A percentile compares a stretch with the other conserved stretches of the same genome.
These are phyloP conservation scores for Arabidopsis suecica DNA, from an alignment of 345 rosid species.

Conservation along the genomic window DNA sequence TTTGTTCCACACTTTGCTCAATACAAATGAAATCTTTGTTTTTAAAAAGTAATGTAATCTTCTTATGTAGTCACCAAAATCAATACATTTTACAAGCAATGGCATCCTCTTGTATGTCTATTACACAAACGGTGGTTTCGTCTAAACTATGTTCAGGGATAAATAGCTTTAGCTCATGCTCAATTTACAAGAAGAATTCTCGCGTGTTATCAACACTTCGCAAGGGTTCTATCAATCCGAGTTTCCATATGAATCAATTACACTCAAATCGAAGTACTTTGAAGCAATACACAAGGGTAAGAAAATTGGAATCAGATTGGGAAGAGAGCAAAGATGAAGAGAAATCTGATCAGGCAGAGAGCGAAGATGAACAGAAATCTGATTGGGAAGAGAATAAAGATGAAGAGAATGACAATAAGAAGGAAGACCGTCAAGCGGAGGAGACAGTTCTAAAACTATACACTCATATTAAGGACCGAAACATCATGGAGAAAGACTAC, in stretches of 20 bases:
- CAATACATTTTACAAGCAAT: conserved; percentile 24
- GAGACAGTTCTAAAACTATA: conserved; percentile 70
- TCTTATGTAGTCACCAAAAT: conserved; percentile 24
- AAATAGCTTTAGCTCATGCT: conserved; percentile 5
- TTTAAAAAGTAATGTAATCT: conserved; percentile 8
- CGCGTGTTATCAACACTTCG: neutral
- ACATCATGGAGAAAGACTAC: neutral
- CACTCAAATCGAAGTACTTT: neutral
- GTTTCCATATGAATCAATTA: neutral
- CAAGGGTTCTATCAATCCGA: neutral
- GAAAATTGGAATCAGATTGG: conserved; percentile 12
- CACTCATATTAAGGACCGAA: conserved; percentile 54
- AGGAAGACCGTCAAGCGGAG: conserved; percentile 43
- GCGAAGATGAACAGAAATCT: neutral
- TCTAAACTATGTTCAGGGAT: conserved; percentile 18
- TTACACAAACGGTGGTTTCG: neutral
- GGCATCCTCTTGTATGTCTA: conserved; percentile 20
- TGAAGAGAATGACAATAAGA: conserved; percentile 2
- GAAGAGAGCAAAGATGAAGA: conserved; percentile 5
- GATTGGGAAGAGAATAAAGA: neutral
- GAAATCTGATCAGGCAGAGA: neutral
- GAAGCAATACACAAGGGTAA: conserved; percentile 24
- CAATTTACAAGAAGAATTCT: neutral
- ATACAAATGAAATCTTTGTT: neutral
- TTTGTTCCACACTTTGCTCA: conserved; percentile 28